Percentiles rank a stretch among this genome's conserved stretches.
Conservation (phyloP, 2,329 filamentous ascomycete genomes). For the Diaporthe australafricana region DNA sequence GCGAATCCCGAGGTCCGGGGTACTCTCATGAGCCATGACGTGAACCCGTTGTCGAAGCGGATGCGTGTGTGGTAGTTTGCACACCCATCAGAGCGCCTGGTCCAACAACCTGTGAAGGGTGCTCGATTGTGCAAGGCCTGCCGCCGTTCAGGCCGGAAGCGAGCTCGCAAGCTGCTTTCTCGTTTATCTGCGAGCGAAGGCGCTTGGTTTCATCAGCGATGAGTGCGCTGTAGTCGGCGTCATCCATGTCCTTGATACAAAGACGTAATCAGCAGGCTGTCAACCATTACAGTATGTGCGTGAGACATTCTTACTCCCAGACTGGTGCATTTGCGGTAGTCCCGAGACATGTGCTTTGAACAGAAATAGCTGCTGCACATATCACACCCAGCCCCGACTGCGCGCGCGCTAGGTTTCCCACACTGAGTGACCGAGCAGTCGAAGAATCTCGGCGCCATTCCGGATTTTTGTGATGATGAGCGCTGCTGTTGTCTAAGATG, state of each 20-base stretch:
- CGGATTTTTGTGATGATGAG: neutral
- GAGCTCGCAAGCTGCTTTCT: neutral
- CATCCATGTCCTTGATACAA: slow-evolving; percentile 18
- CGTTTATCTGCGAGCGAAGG: neutral
- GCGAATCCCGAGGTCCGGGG: slow-evolving; percentile 38
- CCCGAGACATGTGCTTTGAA: neutral
- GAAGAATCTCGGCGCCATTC: neutral
- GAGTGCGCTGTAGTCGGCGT: neutral
- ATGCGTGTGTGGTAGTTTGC: slow-evolving; percentile 40
- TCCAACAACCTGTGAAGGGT: neutral
- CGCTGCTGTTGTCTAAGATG: too few relatives aligned
- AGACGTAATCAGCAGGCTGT: neutral
- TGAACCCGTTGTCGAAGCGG: slow-evolving; percentile 38
- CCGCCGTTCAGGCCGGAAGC: slow-evolving; percentile 8
- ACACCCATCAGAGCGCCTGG: neutral
- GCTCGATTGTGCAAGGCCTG: neutral
- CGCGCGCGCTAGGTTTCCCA: neutral
- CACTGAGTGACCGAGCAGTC: neutral
- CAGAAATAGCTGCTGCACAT: neutral
- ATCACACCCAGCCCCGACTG: neutral
- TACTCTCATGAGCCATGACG: slow-evolving; percentile 39
- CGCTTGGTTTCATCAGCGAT: neutral
- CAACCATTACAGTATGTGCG: neutral
- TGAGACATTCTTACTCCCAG: neutral
- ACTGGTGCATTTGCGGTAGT: neutral